Evolutionary conservation across 306 rosid genomes (phyloP).

Genomic region (Neltuma alba): DNA sequence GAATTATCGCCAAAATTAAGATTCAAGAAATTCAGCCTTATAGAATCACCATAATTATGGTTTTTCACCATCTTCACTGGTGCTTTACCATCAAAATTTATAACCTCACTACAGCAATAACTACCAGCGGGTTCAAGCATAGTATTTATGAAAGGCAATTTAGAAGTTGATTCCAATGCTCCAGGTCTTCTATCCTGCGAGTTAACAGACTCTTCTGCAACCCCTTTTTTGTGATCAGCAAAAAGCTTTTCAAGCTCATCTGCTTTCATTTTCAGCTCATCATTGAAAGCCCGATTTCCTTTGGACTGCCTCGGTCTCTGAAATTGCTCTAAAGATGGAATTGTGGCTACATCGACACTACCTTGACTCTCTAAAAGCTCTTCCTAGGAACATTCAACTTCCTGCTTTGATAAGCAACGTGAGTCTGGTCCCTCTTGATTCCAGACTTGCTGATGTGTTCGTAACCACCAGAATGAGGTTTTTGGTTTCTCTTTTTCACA

Average conservation of each 20-base stretch:
- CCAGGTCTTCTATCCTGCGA: constrained; percentile 42
- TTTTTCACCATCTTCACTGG: constrained; percentile 38
- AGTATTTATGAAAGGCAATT: constrained; percentile 33
- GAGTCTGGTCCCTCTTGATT: constrained; percentile 48
- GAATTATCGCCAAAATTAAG: constrained; percentile 51
- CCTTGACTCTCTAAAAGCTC: constrained; percentile 45
- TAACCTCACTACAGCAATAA: constrained; percentile 37
- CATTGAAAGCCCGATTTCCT: constrained; percentile 66
- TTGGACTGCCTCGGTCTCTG: constrained; percentile 64
- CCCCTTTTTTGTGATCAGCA: constrained; percentile 74
- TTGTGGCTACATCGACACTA: constrained; percentile 29
- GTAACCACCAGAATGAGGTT: constrained; percentile 42
- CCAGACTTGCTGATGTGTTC: constrained; percentile 54
- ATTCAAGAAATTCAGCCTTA: constrained; percentile 48
- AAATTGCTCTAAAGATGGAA: constrained; percentile 49
- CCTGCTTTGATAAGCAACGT: constrained; percentile 35
- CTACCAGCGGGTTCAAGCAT: constrained; percentile 44
- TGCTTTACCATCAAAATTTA: constrained; percentile 35
- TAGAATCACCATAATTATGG: constrained; percentile 42
- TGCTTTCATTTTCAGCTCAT: constrained; percentile 74
- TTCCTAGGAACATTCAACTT: constrained; percentile 39
- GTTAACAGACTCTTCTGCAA: constrained; percentile 43
- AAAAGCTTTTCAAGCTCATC: constrained; percentile 75
- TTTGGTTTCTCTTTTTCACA: constrained; percentile 55
- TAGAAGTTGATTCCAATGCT: constrained; percentile 45